phyloP scores from a whole-genome alignment of 2,329 filamentous ascomycete species.

The Lachnellula arida region DNA sequence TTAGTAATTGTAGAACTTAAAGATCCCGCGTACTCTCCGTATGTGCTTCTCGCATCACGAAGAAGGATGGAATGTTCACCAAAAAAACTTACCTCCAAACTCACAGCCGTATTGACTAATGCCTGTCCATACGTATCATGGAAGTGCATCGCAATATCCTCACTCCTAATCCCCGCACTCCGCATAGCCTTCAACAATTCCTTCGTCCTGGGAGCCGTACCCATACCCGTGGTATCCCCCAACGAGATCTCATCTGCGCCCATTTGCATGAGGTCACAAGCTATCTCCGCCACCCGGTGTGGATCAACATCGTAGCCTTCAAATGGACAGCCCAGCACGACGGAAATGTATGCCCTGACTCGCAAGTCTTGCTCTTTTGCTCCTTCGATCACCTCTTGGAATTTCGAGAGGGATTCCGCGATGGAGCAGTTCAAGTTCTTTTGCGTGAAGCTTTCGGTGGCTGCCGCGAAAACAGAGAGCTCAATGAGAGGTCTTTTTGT shows the following conservation, averaged over 20 bases:
- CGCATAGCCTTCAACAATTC: slow-evolving; percentile 60
- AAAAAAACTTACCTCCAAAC: slow-evolving; percentile 53
- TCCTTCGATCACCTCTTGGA: slow-evolving; percentile 63
- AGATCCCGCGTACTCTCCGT: too few species aligned
- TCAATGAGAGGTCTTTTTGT: slow-evolving; percentile 49
- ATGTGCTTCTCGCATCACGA: too few species aligned
- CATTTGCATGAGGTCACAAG: slow-evolving; percentile 69
- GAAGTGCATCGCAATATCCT: slow-evolving; percentile 77
- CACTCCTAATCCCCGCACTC: slow-evolving; percentile 62
- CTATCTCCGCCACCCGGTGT: slow-evolving; percentile 60
- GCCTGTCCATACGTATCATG: slow-evolving; percentile 87
- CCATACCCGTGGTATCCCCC: slow-evolving; percentile 88
- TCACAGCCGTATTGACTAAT: slow-evolving; percentile 74
- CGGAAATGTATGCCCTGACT: slow-evolving; percentile 75
- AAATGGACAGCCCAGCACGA: slow-evolving; percentile 76
- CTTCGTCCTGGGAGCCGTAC: slow-evolving; percentile 67
- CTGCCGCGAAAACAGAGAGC: slow-evolving; percentile 75
- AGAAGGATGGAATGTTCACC: too few species aligned
- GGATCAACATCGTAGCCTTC: slow-evolving; percentile 62
- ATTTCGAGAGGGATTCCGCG: slow-evolving; percentile 65
- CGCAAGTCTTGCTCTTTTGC: slow-evolving; percentile 62
- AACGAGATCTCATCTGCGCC: slow-evolving; percentile 88
- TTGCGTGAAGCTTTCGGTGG: slow-evolving; percentile 74
- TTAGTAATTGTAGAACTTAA: too few species aligned
- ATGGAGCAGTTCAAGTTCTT: slow-evolving; percentile 82